Conservation (phyloP, 1,139 yeast species). For the Geotrichum aggregatum region DNA sequence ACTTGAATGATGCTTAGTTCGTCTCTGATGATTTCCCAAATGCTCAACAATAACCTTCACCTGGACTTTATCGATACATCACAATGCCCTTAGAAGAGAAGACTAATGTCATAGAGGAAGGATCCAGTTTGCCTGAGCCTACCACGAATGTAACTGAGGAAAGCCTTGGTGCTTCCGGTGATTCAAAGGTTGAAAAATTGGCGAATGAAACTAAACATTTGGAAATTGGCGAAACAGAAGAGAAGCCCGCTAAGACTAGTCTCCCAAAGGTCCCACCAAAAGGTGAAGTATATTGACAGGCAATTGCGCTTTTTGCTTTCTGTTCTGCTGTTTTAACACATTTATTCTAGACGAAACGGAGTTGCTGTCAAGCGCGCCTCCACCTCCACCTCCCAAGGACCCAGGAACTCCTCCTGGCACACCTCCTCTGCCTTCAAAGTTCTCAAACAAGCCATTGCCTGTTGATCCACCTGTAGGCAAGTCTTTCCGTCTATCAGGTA, state of each 20-base stretch:
- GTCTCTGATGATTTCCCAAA: too few species aligned
- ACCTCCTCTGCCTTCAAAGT: neutral
- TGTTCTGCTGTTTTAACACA: neutral
- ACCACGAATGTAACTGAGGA: too few species aligned
- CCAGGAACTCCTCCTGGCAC: neutral
- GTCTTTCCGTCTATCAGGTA: slow-evolving; percentile 13
- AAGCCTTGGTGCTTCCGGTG: too few species aligned
- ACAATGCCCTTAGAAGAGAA: too few species aligned
- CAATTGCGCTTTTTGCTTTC: neutral
- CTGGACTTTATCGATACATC: too few species aligned
- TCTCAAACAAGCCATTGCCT: slow-evolving; percentile 5
- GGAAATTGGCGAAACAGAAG: neutral
- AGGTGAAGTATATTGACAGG: neutral
- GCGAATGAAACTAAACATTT: neutral
- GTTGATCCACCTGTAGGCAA: slow-evolving; percentile 17
- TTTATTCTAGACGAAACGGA: neutral
- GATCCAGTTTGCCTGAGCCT: too few species aligned
- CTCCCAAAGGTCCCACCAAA: slow-evolving; percentile 1
- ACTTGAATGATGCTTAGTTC: too few species aligned
- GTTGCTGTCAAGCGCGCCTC: neutral
- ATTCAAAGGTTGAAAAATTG: neutral
- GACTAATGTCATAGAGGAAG: too few species aligned
- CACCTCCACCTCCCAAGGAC: neutral
- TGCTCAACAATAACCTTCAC: too few species aligned
- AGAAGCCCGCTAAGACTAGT: neutral